phyloP scores from a whole-genome alignment of 306 rosid species.

The cucumber (Cucumis sativus) region Cucumber_9930_V3 NC_026660.2:22305001-22305500 shows the following conservation, averaged over 20 bases:
- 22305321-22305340: neutral
- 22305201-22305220: neutral
- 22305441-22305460: too few relatives aligned
- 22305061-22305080: neutral
- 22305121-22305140: neutral
- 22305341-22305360: neutral
- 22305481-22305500: too few relatives aligned
- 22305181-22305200: neutral
- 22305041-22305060: neutral
- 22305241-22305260: neutral
- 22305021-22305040: neutral
- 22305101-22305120: neutral
- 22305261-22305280: neutral
- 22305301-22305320: neutral
- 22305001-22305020: neutral
- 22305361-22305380: neutral
- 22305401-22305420: too few relatives aligned
- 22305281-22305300: neutral
- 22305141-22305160: neutral
- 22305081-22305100: neutral
- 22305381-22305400: too few relatives aligned
- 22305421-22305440: too few relatives aligned
- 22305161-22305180: neutral
- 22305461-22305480: too few relatives aligned
- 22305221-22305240: neutral